Evolutionary conservation across 495 filamentous ascomycete species (phyloP), one percentile per base, ranked within the genome.

Genomic region (Trichocladium antarcticum): DNA sequence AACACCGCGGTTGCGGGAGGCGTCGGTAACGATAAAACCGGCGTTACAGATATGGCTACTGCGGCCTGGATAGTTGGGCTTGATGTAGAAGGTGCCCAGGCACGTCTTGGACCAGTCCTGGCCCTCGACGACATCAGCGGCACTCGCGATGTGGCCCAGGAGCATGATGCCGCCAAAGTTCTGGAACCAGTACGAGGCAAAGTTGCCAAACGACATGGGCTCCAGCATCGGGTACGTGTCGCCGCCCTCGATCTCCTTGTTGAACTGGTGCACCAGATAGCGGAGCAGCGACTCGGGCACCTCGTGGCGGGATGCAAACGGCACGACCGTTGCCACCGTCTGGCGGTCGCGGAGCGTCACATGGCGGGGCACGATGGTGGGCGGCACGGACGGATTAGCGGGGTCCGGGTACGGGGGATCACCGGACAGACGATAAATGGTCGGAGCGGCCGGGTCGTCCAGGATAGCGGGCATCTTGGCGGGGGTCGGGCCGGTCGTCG

Each of bases 31-130:
- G 37, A 97, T 72, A 60, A 98, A 97, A 12, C 88, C 92, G 32
- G 84, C 93, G 64, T 94, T 98, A 70, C 92, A 95, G 47, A 98
- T 80, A 70, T 98, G 92, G 58, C 85, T 95, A 67, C 87, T 94
- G 45, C 93, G 77, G 37, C 92, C 92, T 8, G 92, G 92, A 68
- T 98, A 98, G 64, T 98, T 97, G 35, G 92, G 90, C 65, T 94
- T 89, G 68, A 97, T 84, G 63, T 94, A 95, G 60, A 96, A 98
- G 56, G 87, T 95, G 38, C 92, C 92, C 34, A 97, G 72, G 59
- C 90, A 95, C 53, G 85, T 71, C 53, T 79, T 82, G 44, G 80
- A 73, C 92, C 92, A 98, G 62, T 94, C 83, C 49, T 77, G 77
- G 56, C 86, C 77, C 47, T 83, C 75, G 24, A 74, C 73, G 35